Evolutionary conservation across 2,329 filamentous ascomycete genomes (phyloP), one percentile per base, ranked within the genome.

Genomic region (Arachnomyces sp.): DNA sequence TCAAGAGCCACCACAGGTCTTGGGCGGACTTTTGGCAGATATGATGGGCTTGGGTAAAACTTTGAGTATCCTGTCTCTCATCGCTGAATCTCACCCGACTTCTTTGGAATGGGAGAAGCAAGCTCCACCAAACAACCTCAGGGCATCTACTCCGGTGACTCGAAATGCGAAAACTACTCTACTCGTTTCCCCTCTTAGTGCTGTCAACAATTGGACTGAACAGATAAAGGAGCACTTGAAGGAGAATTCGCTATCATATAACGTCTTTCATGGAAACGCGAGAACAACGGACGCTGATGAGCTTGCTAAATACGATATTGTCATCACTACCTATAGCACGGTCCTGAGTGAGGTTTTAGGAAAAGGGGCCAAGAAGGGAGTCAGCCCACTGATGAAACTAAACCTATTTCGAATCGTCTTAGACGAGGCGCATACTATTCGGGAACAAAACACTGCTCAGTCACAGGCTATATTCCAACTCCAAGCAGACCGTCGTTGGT

Each of bases 321-420:
- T 98, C 31, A 82, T 98, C 42, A 95, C 92, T 0, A 95, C 92
- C 0, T 98, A 96, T 57, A 84, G 85, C 30, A 93, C 87, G 1
- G 78, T 94, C 15, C 81, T 85, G 0, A 84, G 83, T 44, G 90
- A 96, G 56, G 74, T 86, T 12, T 76, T 73, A 33, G 70, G 76
- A 16, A 77, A 82, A 18, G 73, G 70, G 41, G 77, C 78, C 43
- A 84, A 79, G 53, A 66, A 69, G 11, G 78, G 57, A 3, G 54
- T 59, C 17, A 72, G 66, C 48, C 84, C 88, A 0, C 65, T 95
- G 29, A 77, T 82, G 39, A 79, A 83, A 50, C 77, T 94, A 44
- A 85, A 87, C 45, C 94, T 89, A 84, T 95, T 94, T 59, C 82
- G 90, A 14, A 84, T 96, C 39, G 87, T 95, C 1, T 74, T 96